Evolutionary conservation across 1,284 basidiomycete species (phyloP).

Genomic region (Termitomyces sp.): DNA sequence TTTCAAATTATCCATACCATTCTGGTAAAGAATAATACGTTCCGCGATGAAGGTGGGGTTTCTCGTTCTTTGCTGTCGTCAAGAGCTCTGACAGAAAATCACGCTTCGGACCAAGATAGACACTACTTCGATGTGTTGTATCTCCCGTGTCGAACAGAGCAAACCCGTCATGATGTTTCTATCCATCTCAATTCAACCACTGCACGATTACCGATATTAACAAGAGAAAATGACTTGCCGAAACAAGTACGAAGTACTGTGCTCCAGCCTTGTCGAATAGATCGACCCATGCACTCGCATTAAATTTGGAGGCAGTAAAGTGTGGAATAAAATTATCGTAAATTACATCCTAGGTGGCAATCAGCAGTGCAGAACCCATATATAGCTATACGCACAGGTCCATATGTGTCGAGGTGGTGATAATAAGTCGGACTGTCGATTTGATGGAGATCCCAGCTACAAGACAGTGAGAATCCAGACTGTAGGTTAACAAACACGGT

Average conservation of each 20-base stretch:
- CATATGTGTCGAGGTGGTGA: constrained; percentile 47
- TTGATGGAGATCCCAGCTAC: constrained; percentile 38
- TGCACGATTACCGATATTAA: no score
- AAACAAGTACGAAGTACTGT: constrained; percentile 57
- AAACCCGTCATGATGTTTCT: constrained; percentile 50
- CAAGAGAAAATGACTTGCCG: constrained; percentile 26
- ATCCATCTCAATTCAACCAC: not conserved
- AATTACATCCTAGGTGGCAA: constrained; percentile 31
- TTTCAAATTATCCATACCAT: constrained; percentile 30
- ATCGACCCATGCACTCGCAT: constrained; percentile 50
- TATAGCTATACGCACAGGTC: constrained; percentile 29
- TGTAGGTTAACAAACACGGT: not conserved
- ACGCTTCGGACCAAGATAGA: constrained; percentile 45
- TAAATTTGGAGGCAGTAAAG: constrained; percentile 48
- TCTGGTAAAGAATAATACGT: constrained; percentile 51
- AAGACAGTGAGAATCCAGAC: not conserved
- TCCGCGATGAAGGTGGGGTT: constrained; percentile 45
- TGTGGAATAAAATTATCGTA: constrained; percentile 57
- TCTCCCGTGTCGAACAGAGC: constrained; percentile 50
- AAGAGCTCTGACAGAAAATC: constrained; percentile 52
- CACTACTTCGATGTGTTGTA: constrained; percentile 44
- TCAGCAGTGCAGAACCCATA: not conserved
- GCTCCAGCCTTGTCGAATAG: constrained; percentile 52
- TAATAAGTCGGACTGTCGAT: constrained; percentile 37
- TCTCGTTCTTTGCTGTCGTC: constrained; percentile 41